Base-by-base conservation (phyloP, 352 stramenopile species). In the Thalassiosira sp. region DNA sequence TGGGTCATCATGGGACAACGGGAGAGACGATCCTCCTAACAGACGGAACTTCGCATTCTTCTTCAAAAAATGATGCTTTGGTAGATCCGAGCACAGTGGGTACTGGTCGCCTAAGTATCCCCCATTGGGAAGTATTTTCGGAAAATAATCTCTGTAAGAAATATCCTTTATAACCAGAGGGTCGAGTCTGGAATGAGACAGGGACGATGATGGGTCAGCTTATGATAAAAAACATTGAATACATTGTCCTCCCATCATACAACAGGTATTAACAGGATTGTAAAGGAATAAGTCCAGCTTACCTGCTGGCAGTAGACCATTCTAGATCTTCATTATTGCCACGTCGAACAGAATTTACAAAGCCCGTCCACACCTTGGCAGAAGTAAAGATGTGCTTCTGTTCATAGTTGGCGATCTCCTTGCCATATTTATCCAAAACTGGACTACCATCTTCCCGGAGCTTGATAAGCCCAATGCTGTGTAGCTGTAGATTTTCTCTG, bases 351-450 rank as follows among this genome's bases (percentile, higher is more conserved):
- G 67, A 73, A 5, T 15, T 28, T 1, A 51, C 52, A 45, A 90
- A 83, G 10, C 81, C 79, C 8, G 85, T 91, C 72, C 78, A 91
- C 45, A 84, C 60, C 35, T 84, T 82, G 5, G 85, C 72, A 1
- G 66, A 71, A 16, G 20, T 71, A 13, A 87, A 60, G 40, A 90
- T 88, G 20, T 89, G 68, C 15, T 87, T 77, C 28, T 86, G 81
- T 15, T 61, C 45, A 48, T 91, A 91, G 22, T 81, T 89, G 1
- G 40, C 31, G 18, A 83, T 52, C 25, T 15, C 20, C 5, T 75
- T 84, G 28, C 82, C 86, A 54, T 85, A 72, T 24, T 22, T 20
- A 60, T 89, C 52, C 11, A 87, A 43, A 20, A 73, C 49, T 22
- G 60, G 49, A 0, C 66, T 82, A 0, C 79, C 79, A 40, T 87